Percentiles rank a stretch among this genome's conserved stretches.
Conservation (phyloP, 2,329 filamentous ascomycete genomes). For the Dryadomyces sulphureus region DNA sequence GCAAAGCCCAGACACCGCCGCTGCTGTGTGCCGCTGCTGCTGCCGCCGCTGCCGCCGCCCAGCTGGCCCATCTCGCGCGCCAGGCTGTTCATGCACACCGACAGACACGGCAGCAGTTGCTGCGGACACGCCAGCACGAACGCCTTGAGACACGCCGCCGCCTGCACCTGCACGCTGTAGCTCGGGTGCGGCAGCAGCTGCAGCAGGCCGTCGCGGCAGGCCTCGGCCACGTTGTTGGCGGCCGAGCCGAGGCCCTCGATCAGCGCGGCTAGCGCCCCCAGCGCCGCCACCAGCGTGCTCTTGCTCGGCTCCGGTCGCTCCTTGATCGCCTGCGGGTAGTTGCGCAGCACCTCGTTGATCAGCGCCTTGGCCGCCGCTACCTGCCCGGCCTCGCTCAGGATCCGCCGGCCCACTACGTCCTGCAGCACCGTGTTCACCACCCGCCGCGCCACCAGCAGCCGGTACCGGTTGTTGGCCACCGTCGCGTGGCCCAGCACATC, state of each 20-base stretch:
- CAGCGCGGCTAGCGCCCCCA: conserved; percentile 67
- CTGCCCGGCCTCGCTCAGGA: conserved; percentile 82
- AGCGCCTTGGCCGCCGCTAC: conserved; percentile 66
- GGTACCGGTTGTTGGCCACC: conserved; percentile 74
- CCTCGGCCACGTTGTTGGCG: conserved; percentile 62
- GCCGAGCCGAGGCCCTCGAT: conserved; percentile 72
- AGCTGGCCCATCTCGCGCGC: conserved; percentile 72
- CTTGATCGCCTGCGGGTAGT: conserved; percentile 80
- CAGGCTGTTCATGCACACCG: conserved; percentile 92
- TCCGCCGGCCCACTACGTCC: conserved; percentile 63
- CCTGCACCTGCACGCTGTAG: conserved; percentile 88
- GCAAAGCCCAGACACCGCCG: conserved; percentile 81
- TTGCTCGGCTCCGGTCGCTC: conserved; percentile 84
- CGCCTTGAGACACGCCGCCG: conserved; percentile 69
- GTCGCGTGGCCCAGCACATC: conserved; percentile 66
- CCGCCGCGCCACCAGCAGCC: conserved; percentile 68
- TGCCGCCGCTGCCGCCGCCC: conserved; percentile 54
- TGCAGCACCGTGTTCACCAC: conserved; percentile 76
- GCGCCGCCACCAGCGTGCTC: conserved; percentile 61
- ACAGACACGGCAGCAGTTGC: conserved; percentile 78
- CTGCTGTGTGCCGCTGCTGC: conserved; percentile 39
- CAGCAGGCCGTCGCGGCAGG: conserved; percentile 71
- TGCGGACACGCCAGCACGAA: conserved; percentile 87
- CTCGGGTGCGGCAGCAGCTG: conserved; percentile 89
- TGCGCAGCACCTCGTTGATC: conserved; percentile 80